Evolutionary conservation across 345 rosid genomes (phyloP).

Genomic region (Clarkia xantiana): DNA sequence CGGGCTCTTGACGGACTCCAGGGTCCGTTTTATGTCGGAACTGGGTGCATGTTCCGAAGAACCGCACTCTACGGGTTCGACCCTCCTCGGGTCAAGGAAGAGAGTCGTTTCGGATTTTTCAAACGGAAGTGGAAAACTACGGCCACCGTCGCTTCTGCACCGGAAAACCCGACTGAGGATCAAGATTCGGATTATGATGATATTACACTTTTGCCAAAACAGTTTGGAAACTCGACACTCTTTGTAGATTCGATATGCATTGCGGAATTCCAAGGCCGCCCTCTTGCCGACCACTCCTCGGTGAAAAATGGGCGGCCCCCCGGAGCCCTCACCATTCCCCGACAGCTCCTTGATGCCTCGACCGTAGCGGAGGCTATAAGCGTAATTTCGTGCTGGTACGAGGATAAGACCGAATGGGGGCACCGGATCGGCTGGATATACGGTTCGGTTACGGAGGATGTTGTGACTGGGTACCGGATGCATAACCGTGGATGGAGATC

Average conservation of each 20-base stretch:
- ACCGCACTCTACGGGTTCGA: conserved; percentile 65
- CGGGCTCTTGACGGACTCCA: conserved; percentile 77
- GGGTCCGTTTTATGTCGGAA: conserved; percentile 84
- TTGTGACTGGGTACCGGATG: conserved; percentile 71
- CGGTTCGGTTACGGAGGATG: conserved; percentile 78
- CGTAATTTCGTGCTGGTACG: conserved; percentile 78
- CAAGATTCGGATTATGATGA: conserved; percentile 3
- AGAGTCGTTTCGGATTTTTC: conserved; percentile 34
- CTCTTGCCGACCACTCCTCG: conserved; percentile 36
- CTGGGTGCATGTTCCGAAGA: conserved; percentile 79
- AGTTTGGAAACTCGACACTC: conserved; percentile 54
- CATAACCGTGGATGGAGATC: conserved; percentile 85
- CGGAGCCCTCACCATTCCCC: conserved; percentile 39
- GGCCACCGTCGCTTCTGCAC: conserved; percentile 29
- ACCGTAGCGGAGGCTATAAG: conserved; percentile 57
- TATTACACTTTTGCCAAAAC: conserved; percentile 39
- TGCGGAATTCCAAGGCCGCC: conserved; percentile 59
- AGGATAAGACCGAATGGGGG: conserved; percentile 86
- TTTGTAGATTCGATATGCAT: conserved; percentile 37
- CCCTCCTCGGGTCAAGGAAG: conserved; percentile 31
- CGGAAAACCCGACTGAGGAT: conserved; percentile 22
- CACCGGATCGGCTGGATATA: conserved; percentile 64
- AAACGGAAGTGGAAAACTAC: conserved; percentile 22
- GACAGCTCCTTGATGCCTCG: conserved; percentile 33
- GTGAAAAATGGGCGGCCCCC: conserved; percentile 46